A percentile compares a stretch with the other conserved stretches of the same genome.
These are phyloP conservation scores for Lasiosphaeria hispida DNA, from an alignment of 495 filamentous ascomycete genomes.

Conservation along the genomic window DNA sequence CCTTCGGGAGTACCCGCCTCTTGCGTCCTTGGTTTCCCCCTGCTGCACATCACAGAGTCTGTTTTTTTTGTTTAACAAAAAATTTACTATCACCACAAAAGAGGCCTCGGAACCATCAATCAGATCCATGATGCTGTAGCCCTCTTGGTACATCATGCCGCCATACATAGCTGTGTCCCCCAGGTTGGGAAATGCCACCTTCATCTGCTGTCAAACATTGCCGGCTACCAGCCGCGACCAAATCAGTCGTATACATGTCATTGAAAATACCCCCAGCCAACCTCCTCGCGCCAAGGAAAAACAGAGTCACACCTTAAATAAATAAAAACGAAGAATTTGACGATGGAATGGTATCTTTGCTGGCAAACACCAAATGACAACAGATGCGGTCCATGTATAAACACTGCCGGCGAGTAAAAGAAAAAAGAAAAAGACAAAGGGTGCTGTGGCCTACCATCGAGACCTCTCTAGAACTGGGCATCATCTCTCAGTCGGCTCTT, in stretches of 20 bases:
- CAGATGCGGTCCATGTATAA: conserved; percentile 3
- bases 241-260: background rate
- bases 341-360: conserved; percentile 14
- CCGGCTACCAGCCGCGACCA: no score
- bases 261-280: background rate
- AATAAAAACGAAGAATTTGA: conserved; percentile 3
- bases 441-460: background rate
- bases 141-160: background rate
- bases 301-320: background rate
- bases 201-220: no score
- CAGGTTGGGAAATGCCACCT: no score
- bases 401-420: conserved; percentile 7
- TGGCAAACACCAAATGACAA: conserved; percentile 11
- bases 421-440: conserved; percentile 11
- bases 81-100: conserved; percentile 9
- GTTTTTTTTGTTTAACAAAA: background rate
- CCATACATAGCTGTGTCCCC: no score
- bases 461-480: conserved; percentile 25
- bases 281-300: conserved; percentile 2
- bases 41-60: background rate
- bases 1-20: background rate
- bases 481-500: conserved; percentile 49
- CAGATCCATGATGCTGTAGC: background rate
- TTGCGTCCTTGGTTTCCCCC: conserved; percentile 12
- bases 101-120: background rate